These are phyloP conservation scores for Pseudogymnoascus sp. DNA, from an alignment of 2,329 filamentous ascomycete species.

Conservation along the genomic window DNA sequence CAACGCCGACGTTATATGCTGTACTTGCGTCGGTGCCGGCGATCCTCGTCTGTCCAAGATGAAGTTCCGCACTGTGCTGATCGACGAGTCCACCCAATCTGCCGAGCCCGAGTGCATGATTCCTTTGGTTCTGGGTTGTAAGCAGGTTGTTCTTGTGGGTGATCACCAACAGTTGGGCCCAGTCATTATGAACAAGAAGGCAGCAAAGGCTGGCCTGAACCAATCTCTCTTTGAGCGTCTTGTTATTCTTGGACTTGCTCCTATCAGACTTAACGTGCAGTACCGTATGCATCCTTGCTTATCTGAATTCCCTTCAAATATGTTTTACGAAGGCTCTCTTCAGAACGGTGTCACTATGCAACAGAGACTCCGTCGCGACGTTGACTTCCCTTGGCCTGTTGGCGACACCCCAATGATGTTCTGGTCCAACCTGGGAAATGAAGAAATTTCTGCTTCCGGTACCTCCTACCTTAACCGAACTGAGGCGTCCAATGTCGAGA, in stretches of 20 bases:
- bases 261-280: constrained; percentile 90
- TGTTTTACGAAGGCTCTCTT: constrained; percentile 97
- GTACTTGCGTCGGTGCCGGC: constrained; percentile 94
- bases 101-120: constrained; percentile 99
- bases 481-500: constrained; percentile 94
- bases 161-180: constrained; percentile 97
- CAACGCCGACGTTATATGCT: constrained; percentile 97
- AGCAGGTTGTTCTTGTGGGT: constrained; percentile 96
- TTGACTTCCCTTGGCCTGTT: constrained; percentile 97
- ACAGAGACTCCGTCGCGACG: constrained; percentile 80
- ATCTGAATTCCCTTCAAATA: constrained; percentile 95
- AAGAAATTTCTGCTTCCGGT: constrained; percentile 95
- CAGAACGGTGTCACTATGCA: constrained; percentile 93
- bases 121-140: constrained; percentile 90
- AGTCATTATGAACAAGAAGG: constrained; percentile 99
- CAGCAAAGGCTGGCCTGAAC: constrained; percentile 92
- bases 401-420: constrained; percentile 98
- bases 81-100: constrained; percentile 96
- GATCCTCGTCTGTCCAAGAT: constrained; percentile 93
- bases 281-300: constrained; percentile 99
- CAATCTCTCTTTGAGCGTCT: constrained; percentile 97
- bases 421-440: constrained; percentile 95
- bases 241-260: constrained; percentile 80
- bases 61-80: constrained; percentile 96
- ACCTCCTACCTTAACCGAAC: constrained; percentile 98